Base-by-base conservation (phyloP, 2,329 filamentous ascomycete genomes). In the Fusarium sp. region DNA sequence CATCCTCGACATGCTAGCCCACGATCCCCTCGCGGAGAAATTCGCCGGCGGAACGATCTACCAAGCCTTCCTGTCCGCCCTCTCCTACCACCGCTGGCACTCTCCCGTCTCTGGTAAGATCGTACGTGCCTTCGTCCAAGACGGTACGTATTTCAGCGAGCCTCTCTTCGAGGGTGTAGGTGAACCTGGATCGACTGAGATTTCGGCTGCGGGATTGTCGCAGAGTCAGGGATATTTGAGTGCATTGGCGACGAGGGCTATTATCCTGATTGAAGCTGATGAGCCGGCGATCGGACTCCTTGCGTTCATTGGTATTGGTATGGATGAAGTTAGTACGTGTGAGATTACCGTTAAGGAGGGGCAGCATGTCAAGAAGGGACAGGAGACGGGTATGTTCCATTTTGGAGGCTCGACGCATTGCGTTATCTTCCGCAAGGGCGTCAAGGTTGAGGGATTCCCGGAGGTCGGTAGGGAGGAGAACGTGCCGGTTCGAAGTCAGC, bases 351-450 rank as follows among this genome's bases (percentile, higher is more conserved):
- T 93, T 15, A 85, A 85, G 73, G 87, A 90, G 76, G 92, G 91
- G 0, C 86, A 94, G 77, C 85, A 86, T 57, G 77, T 94, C 20
- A 84, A 84, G 57, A 94, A 94, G 84, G 93, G 93, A 3, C 88
- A 94, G 8, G 83, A 94, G 82, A 84, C 90, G 42, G 92, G 92
- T 45, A 94, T 93, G 91, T 94, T 94, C 80, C 92, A 94, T 77
- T 94, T 91, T 78, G 92, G 92, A n/a, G 92, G 93, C 0, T 91
- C 88, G 11, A 90, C 89, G 3, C 89, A 93, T 77, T 93, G 90
- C 74, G 77, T 94, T 73, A 76, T 94, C 5, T 94, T 94, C 81
- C 81, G 88, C 31, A 84, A 87, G 70, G 86, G 83, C 0, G 87
- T 91, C 36, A 82, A 84, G 59, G 66, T 89, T 0, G 78, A 82